These are phyloP conservation scores for Coemansia furcata DNA, from an alignment of 192 early-diverging fungal genomes.

Conservation along the genomic window DNA sequence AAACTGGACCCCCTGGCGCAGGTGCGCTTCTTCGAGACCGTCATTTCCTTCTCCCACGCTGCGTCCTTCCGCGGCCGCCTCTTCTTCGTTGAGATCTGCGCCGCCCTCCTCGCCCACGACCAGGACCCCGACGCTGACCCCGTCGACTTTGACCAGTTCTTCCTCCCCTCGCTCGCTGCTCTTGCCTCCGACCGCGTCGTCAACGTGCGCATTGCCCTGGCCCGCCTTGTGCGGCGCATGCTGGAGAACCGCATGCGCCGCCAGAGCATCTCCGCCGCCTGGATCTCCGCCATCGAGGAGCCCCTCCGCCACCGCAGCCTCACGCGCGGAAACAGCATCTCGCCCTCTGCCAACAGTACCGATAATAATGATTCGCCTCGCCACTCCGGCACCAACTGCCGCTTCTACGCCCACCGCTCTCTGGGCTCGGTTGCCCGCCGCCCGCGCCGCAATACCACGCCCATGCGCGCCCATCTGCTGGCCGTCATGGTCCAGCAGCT, in stretches of 20 bases:
- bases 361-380: not conserved
- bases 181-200: conserved; percentile 63
- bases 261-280: conserved; percentile 28
- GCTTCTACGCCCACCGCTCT: conserved; percentile 26
- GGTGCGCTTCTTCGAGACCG: conserved; percentile 47
- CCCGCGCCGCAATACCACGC: conserved; percentile 40
- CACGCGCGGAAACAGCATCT: not conserved
- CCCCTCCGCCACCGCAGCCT: not conserved
- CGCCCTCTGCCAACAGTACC: not conserved
- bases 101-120: conserved; percentile 60
- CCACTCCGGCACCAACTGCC: not conserved
- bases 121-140: conserved; percentile 56
- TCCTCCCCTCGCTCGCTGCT: conserved; percentile 59
- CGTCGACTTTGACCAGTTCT: conserved; percentile 66
- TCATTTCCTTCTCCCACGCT: conserved; percentile 52
- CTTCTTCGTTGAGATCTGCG: conserved; percentile 69
- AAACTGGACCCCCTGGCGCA: conserved; percentile 38
- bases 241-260: conserved; percentile 42
- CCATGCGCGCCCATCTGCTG: conserved; percentile 51
- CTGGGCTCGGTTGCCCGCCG: conserved; percentile 23
- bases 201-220: conserved; percentile 72
- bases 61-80: conserved; percentile 50
- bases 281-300: not conserved
- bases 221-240: conserved; percentile 54
- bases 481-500: conserved; percentile 48